These are phyloP conservation scores for Naganishia randhawae DNA, from an alignment of 768 basidiomycete genomes.

Conservation along the genomic window DNA sequence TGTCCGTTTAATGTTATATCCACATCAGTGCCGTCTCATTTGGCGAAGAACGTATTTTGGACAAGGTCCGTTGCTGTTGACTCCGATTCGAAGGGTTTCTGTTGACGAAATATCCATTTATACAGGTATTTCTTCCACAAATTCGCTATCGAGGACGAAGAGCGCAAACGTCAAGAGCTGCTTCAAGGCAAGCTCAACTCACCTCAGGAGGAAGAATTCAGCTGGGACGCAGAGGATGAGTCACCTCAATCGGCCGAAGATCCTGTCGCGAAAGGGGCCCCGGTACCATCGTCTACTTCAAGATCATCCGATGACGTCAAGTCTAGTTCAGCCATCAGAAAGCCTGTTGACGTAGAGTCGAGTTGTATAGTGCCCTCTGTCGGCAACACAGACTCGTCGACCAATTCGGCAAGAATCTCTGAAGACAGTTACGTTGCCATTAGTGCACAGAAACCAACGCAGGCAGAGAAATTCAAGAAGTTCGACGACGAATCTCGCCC, in stretches of 20 bases:
- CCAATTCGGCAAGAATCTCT: constrained; percentile 8
- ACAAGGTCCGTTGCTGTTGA: constrained; percentile 26
- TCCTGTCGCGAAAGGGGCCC: neutral
- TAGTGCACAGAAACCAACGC: neutral
- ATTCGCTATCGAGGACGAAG: constrained; percentile 46
- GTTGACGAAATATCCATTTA: neutral
- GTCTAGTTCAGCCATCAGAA: neutral
- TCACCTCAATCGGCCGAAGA: neutral
- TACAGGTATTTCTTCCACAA: constrained; percentile 47
- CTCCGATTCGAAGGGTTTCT: too few relatives aligned
- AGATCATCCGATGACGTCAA: neutral
- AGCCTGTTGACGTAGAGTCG: neutral
- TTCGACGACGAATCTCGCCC: neutral
- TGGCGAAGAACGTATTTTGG: constrained; percentile 49
- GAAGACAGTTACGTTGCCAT: constrained; percentile 18
- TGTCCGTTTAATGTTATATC: neutral
- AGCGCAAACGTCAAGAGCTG: constrained; percentile 43
- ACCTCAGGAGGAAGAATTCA: constrained; percentile 43
- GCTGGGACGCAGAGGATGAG: constrained; percentile 44
- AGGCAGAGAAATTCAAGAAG: neutral
- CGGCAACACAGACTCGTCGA: constrained; percentile 9
- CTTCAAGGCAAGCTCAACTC: constrained; percentile 38
- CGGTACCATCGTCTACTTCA: neutral
- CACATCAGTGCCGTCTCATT: constrained; percentile 41
- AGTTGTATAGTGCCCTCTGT: neutral